Percentiles rank a stretch among this genome's conserved stretches.
These are phyloP conservation scores for Euphorbia celastroides DNA, from an alignment of 441 rosid genomes.

Conservation along the genomic window DNA sequence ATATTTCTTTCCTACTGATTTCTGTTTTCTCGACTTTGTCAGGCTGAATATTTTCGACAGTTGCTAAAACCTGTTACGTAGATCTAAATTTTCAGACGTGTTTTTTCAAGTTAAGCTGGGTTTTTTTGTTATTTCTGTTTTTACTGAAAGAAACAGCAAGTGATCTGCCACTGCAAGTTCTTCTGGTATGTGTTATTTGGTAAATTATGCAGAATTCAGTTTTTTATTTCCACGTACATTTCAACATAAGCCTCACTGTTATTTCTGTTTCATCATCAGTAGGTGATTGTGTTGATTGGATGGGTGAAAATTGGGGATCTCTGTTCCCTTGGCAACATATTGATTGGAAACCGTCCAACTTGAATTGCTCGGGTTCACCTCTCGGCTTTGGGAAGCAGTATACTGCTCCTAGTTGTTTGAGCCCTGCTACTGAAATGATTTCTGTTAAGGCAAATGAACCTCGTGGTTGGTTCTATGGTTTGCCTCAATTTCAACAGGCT, in stretches of 20 bases:
- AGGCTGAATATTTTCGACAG: slow-evolving; percentile 95
- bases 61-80: slow-evolving; percentile 96
- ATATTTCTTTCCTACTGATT: slow-evolving; percentile 17
- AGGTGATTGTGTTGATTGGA: slow-evolving; percentile 52
- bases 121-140: slow-evolving; percentile 29
- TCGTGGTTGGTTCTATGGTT: slow-evolving; percentile 41
- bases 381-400: slow-evolving; percentile 25
- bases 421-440: slow-evolving; percentile 31
- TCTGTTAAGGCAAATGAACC: slow-evolving; percentile 30
- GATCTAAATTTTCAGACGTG: slow-evolving; percentile 26
- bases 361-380: slow-evolving; percentile 17
- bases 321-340: slow-evolving; percentile 42
- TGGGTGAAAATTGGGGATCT: slow-evolving; percentile 54
- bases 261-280: neutral
- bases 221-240: neutral
- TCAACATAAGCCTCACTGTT: neutral
- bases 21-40: slow-evolving; percentile 27
- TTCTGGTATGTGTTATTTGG: slow-evolving; percentile 29
- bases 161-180: slow-evolving; percentile 23
- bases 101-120: slow-evolving; percentile 43
- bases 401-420: slow-evolving; percentile 16
- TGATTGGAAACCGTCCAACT: slow-evolving; percentile 31
- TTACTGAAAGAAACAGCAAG: slow-evolving; percentile 31
- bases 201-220: neutral
- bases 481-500: slow-evolving; percentile 32